Evolutionary conservation across 352 stramenopile genomes (phyloP), one percentile per base, ranked within the genome.

Genomic region (Pelagophyceae sp.): DNA sequence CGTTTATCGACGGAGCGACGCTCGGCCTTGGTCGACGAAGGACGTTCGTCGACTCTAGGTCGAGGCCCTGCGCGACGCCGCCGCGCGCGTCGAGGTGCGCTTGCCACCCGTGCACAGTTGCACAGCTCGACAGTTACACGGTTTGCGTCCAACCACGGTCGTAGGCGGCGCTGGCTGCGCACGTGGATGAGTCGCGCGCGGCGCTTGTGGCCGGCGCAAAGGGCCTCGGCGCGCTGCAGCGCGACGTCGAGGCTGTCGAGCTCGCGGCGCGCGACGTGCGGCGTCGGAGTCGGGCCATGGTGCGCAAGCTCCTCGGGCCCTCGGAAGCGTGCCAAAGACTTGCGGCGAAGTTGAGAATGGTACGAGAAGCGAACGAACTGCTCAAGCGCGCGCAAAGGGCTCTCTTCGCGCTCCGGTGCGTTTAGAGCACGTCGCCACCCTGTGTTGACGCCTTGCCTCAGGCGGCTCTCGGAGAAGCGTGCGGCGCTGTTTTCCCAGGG

Each of bases 161-260:
- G n/a, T n/a, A n/a, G 27, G 11, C 31, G 67, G 35, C 33, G 15
- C 51, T 74, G 35, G 67, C 29, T 23, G 67, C 6, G 15, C 67
- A 74, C 67, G 33, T 74, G 17, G 33, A 50, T 23, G 33, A 51
- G 67, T 35, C 15, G 15, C 67, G 67, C 35, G 67, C 51, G 11
- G 33, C 11, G 33, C 67, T 74, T 2, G 3, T 74, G 15, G 3
- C 1, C 35, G 31, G 67, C 35, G 38, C 35, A 23, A 74, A 58
- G 67, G 38, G 67, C 38, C 23, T 74, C 2, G 20, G 5, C 1
- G 67, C 67, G 11, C 25, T 74, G 3, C 33, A 35, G 33, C 35
- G 67, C 67, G 67, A 74, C 35, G 67, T 74, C 35, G 67, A 74
- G 67, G 67, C 67, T 23, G 67, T 74, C 3, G 67, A 51, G 38